A percentile compares a stretch with the other conserved stretches of the same genome.
phyloP scores from a whole-genome alignment of 768 basidiomycete species.

The Xanthoconium stramineum region DNA sequence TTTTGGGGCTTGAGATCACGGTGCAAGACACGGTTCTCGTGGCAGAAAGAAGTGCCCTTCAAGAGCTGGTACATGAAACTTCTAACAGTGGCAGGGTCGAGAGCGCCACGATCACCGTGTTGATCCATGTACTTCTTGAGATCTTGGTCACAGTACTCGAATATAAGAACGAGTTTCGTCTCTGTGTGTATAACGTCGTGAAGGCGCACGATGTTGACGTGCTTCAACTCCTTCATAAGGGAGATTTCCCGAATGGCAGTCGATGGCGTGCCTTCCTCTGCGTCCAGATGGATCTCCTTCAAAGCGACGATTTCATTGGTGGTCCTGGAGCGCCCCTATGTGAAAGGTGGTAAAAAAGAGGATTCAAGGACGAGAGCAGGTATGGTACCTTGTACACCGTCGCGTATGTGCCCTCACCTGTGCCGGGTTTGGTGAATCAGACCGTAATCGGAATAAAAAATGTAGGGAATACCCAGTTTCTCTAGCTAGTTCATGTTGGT shows the following conservation, averaged over 20 bases:
- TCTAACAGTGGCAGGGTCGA: constrained; percentile 83
- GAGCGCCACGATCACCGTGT: constrained; percentile 91
- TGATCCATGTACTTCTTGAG: constrained; percentile 99
- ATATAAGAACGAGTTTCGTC: constrained; percentile 95
- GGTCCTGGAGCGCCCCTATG: constrained; percentile 86
- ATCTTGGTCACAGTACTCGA: constrained; percentile 98
- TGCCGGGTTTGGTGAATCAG: constrained; percentile 4
- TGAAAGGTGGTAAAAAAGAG: constrained; percentile 1
- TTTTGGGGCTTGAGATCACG: constrained; percentile 99
- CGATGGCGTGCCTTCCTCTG: constrained; percentile 97
- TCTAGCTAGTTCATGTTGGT: constrained; percentile 58
- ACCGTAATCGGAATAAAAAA: not conserved
- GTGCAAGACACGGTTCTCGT: constrained; percentile 97
- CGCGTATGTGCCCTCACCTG: constrained; percentile 91
- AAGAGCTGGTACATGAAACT: constrained; percentile 98
- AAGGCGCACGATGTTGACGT: constrained; percentile 96
- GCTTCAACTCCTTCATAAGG: constrained; percentile 99
- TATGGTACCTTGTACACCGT: constrained; percentile 88
- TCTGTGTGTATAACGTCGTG: constrained; percentile 99
- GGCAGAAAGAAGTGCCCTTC: constrained; percentile 97
- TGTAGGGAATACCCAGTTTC: constrained; percentile 60
- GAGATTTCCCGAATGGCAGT: constrained; percentile 99
- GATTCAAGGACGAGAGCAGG: not conserved
- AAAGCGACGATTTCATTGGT: constrained; percentile 99
- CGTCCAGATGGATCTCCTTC: constrained; percentile 99